phyloP scores from a whole-genome alignment of 2,329 filamentous ascomycete genomes.

The Xylariaceae sp. region DNA sequence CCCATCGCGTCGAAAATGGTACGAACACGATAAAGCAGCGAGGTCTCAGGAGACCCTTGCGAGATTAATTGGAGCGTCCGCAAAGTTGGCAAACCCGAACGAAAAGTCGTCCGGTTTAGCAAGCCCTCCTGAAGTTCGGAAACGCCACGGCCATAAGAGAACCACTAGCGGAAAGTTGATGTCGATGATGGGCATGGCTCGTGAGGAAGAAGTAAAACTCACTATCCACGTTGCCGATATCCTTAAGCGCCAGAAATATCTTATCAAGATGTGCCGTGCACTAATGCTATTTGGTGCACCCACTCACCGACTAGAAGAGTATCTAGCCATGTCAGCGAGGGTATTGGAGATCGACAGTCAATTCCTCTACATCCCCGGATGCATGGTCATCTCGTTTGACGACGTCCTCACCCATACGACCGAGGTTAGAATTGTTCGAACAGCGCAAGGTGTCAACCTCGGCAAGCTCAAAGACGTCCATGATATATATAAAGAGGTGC shows the following conservation, averaged over 20 bases:
- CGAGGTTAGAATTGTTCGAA: constrained; percentile 78
- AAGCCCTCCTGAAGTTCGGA: constrained; percentile 27
- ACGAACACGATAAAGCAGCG: constrained; percentile 44
- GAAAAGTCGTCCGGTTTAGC: constrained; percentile 26
- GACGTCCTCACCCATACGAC: constrained; percentile 74
- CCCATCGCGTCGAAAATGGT: constrained; percentile 51
- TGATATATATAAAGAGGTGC: constrained; percentile 78
- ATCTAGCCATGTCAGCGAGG: constrained; percentile 86
- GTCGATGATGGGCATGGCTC: constrained; percentile 44
- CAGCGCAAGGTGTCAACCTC: constrained; percentile 71
- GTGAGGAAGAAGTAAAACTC: constrained; percentile 50
- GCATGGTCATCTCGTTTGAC: constrained; percentile 91
- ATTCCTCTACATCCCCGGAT: constrained; percentile 86
- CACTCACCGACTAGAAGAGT: constrained; percentile 87
- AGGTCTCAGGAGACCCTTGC: constrained; percentile 51
- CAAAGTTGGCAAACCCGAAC: constrained; percentile 33
- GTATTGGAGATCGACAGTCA: constrained; percentile 86
- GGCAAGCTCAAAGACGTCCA: constrained; percentile 76
- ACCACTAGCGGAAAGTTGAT: constrained; percentile 41
- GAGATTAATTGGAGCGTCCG: constrained; percentile 46
- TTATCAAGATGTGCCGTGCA: constrained; percentile 80
- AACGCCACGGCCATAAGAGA: constrained; percentile 43
- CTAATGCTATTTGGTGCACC: constrained; percentile 90
- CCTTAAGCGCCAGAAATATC: constrained; percentile 79
- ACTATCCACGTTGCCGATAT: constrained; percentile 64